Conservation (phyloP, 257 asterid species). For the Solanum bukasovii region DNA sequence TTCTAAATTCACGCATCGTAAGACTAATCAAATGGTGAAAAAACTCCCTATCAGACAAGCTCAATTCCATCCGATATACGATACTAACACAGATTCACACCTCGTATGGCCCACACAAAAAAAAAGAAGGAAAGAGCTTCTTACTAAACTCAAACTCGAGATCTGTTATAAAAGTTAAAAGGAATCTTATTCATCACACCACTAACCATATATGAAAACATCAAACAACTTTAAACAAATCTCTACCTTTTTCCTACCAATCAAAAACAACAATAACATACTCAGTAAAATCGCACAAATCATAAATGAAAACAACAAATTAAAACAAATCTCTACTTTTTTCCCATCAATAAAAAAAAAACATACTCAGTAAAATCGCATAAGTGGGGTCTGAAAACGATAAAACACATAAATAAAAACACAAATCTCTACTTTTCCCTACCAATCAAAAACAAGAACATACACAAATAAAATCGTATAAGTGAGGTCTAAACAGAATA, state of each 20-base stretch:
- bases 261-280: background rate
- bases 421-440: background rate
- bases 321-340: background rate
- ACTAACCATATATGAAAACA: background rate
- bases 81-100: background rate
- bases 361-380: background rate
- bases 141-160: background rate
- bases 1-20: background rate
- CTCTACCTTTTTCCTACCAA: background rate
- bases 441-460: background rate
- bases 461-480: background rate
- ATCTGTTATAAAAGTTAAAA: background rate
- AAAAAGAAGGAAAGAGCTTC: background rate
- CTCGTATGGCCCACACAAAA: background rate
- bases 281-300: background rate
- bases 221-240: background rate
- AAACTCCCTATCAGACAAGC: background rate
- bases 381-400: rapidly evolving
- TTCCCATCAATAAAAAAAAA: background rate
- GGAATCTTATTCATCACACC: background rate
- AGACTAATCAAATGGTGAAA: background rate
- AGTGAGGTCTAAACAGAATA: background rate
- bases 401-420: background rate
- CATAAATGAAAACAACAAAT: background rate
- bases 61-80: background rate